Percentiles rank a stretch among this genome's conserved stretches.
These are phyloP conservation scores for Aspergillus incahuasiensis DNA, from an alignment of 495 filamentous ascomycete genomes.

Conservation along the genomic window DNA sequence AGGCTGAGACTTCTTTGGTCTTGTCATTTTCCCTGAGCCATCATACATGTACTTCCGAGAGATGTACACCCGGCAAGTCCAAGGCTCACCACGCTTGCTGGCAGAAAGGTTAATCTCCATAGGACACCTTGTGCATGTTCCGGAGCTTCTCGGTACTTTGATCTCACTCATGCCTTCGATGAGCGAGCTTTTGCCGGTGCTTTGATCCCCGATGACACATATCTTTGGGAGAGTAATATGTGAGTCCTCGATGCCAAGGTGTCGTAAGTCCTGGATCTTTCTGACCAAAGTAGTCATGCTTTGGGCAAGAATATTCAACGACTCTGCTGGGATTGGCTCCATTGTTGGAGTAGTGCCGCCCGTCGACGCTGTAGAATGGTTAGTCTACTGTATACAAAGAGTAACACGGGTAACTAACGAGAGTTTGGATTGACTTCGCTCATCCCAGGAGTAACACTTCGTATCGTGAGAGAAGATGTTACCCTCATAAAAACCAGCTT, in stretches of 20 bases:
- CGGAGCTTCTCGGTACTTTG: slow-evolving; percentile 61
- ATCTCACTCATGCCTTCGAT: slow-evolving; percentile 80
- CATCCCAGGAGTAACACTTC: no score
- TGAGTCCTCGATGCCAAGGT: slow-evolving; percentile 48
- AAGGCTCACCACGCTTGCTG: slow-evolving; percentile 38
- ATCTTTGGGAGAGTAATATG: slow-evolving; percentile 66
- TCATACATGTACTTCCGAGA: slow-evolving; percentile 52
- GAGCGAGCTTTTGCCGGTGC: slow-evolving; percentile 72
- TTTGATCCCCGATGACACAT: slow-evolving; percentile 76
- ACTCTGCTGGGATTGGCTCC: neutral
- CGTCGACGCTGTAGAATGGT: neutral
- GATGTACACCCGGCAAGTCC: slow-evolving; percentile 61
- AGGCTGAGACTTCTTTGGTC: slow-evolving; percentile 26
- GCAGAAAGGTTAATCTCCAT: slow-evolving; percentile 70
- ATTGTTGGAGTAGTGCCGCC: neutral
- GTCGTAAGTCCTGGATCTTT: slow-evolving; percentile 43
- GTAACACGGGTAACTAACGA: no score
- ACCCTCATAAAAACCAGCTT: no score
- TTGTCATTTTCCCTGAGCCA: slow-evolving; percentile 19
- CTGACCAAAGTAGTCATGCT: slow-evolving; percentile 41
- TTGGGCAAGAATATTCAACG: slow-evolving; percentile 29
- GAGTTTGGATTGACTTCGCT: no score
- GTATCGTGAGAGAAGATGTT: no score
- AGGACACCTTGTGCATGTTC: slow-evolving; percentile 72
- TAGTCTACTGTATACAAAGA: neutral